Conservation (phyloP, 2,329 filamentous ascomycete species). For the Sporothrix euskadiensis region DNA sequence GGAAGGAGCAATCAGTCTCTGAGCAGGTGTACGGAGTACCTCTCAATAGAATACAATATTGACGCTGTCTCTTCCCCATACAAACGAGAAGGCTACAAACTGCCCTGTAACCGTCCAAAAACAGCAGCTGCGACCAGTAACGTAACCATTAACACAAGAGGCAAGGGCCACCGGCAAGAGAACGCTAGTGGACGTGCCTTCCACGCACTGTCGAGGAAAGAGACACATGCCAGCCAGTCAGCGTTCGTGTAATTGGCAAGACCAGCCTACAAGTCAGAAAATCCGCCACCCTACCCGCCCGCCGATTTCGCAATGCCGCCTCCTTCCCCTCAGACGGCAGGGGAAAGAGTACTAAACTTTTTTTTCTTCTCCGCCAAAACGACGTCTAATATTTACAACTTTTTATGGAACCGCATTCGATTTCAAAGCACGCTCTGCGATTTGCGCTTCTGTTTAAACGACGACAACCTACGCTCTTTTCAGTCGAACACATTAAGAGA, state of each 20-base stretch:
- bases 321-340: neutral
- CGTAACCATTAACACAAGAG: neutral
- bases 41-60: neutral
- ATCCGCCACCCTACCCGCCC: slow-evolving; percentile 27
- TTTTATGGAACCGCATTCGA: neutral
- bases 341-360: slow-evolving; percentile 7
- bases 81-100: neutral
- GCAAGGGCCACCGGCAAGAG: neutral
- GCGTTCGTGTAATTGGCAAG: slow-evolving; percentile 19
- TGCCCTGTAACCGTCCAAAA: neutral
- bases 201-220: neutral
- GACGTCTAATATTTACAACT: neutral
- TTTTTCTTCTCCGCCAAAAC: neutral
- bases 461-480: neutral
- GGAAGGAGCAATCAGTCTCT: neutral
- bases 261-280: neutral
- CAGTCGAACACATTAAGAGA: neutral
- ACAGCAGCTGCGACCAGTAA: slow-evolving; percentile 13
- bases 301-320: slow-evolving; percentile 30
- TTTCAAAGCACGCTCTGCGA: slow-evolving; percentile 29
- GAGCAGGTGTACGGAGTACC: too few species aligned
- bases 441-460: slow-evolving; percentile 4
- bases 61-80: neutral
- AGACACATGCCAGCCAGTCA: slow-evolving; percentile 26
- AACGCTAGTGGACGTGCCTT: neutral